These are phyloP conservation scores for Rhinocladiella similis DNA, from an alignment of 2,329 filamentous ascomycete genomes.

Conservation along the genomic window DNA sequence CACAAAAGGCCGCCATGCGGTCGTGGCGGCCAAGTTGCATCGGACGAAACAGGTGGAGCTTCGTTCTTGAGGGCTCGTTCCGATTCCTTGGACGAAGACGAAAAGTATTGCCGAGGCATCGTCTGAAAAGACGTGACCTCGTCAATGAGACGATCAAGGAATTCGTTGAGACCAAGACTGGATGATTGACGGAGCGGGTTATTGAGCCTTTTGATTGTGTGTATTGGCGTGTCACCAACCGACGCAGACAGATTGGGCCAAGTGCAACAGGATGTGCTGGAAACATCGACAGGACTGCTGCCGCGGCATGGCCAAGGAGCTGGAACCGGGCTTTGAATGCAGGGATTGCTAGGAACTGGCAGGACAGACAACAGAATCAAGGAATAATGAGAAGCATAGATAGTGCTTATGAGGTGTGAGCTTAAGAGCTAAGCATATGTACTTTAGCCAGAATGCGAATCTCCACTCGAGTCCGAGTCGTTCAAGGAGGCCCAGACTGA, in stretches of 20 bases:
- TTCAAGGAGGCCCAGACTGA: constrained; percentile 10
- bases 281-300: background rate
- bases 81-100: constrained; percentile 1
- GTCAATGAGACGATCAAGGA: background rate
- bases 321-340: background rate
- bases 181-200: background rate
- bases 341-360: background rate
- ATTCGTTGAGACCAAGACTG: background rate
- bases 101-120: constrained; percentile 1
- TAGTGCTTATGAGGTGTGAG: background rate
- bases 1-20: background rate
- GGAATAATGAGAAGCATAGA: background rate
- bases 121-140: background rate
- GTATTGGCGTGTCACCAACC: background rate
- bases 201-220: background rate
- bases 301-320: background rate
- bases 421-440: background rate
- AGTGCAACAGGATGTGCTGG: background rate
- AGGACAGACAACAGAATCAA: background rate
- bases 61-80: background rate
- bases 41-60: background rate
- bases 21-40: background rate
- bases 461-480: background rate
- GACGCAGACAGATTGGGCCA: background rate
- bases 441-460: background rate